Conservation (phyloP, 257 asterid genomes). For the Scutellaria galericulata region DNA sequence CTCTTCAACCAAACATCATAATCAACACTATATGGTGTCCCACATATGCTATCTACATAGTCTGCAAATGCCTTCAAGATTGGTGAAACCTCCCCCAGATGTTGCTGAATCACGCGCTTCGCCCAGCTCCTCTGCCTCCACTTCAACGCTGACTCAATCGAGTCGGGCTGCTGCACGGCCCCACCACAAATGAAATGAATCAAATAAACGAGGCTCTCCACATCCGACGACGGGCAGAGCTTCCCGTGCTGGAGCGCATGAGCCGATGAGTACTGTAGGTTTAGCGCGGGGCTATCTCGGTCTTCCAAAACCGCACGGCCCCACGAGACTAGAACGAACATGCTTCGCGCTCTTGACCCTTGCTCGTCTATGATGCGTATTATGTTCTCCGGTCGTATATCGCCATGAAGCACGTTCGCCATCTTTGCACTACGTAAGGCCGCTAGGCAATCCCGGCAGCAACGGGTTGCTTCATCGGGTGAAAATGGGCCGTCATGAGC, state of each 20-base stretch:
- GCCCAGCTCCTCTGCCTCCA: constrained; percentile 80
- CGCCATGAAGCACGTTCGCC: constrained; percentile 77
- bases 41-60: constrained; percentile 70
- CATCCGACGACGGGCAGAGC: constrained; percentile 80
- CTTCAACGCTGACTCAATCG: constrained; percentile 74
- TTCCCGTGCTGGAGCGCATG: constrained; percentile 81
- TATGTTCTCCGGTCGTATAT: constrained; percentile 69
- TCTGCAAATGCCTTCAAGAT: constrained; percentile 78
- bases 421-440: constrained; percentile 68
- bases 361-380: constrained; percentile 42
- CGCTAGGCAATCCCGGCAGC: constrained; percentile 73
- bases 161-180: constrained; percentile 60
- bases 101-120: constrained; percentile 64
- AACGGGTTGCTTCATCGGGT: constrained; percentile 62
- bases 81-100: constrained; percentile 70
- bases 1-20: constrained; percentile 76
- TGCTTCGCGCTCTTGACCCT: constrained; percentile 31
- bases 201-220: constrained; percentile 76
- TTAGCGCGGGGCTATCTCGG: constrained; percentile 71
- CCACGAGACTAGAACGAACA: constrained; percentile 71
- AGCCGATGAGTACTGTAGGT: constrained; percentile 68
- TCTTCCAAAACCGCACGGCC: constrained; percentile 85
- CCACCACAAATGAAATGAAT: constrained; percentile 68
- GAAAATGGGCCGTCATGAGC: constrained; percentile 54
- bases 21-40: constrained; percentile 78